A percentile compares a stretch with the other conserved stretches of the same genome.
Conservation (phyloP, 345 rosid species). For the Linum usitatissimum region DNA sequence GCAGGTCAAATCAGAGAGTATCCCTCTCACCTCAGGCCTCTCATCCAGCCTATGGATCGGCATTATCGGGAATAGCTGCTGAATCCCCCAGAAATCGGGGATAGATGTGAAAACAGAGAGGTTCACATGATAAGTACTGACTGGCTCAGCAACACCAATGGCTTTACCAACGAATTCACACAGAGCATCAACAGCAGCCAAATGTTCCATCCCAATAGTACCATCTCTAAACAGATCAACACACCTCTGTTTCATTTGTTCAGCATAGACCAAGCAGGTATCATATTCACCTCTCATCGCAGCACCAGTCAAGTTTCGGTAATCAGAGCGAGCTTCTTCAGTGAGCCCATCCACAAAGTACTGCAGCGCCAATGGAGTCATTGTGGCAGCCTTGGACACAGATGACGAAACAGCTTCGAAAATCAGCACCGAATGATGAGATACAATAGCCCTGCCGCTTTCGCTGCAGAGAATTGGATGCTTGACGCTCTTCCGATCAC, state of each 20-base stretch:
- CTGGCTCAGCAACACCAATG: slow-evolving; percentile 42
- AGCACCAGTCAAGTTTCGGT: slow-evolving; percentile 38
- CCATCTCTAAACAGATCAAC: slow-evolving; percentile 82
- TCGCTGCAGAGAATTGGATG: slow-evolving; percentile 84
- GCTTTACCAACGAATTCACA: slow-evolving; percentile 56
- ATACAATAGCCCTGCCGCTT: slow-evolving; percentile 85
- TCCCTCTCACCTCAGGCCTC: slow-evolving; percentile 57
- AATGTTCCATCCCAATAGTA: slow-evolving; percentile 55
- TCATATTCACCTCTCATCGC: slow-evolving; percentile 55
- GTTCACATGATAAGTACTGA: slow-evolving; percentile 65
- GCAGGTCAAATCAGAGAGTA: slow-evolving; percentile 82
- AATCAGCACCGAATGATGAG: slow-evolving; percentile 75
- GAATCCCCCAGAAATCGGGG: slow-evolving; percentile 96
- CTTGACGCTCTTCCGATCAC: slow-evolving; percentile 56
- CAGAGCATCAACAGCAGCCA: slow-evolving; percentile 76
- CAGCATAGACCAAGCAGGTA: slow-evolving; percentile 56
- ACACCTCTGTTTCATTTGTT: slow-evolving; percentile 71
- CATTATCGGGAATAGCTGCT: slow-evolving; percentile 78
- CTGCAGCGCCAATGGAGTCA: slow-evolving; percentile 34
- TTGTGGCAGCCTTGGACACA: slow-evolving; percentile 9
- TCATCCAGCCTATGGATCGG: slow-evolving; percentile 78
- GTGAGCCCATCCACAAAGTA: slow-evolving; percentile 44
- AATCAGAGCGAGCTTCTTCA: slow-evolving; percentile 58
- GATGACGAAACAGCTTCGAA: slow-evolving; percentile 65
- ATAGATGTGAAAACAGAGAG: slow-evolving; percentile 88